These are phyloP conservation scores for Arabidopsis arenosa DNA, from an alignment of 345 rosid species.

Conservation along the genomic window DNA sequence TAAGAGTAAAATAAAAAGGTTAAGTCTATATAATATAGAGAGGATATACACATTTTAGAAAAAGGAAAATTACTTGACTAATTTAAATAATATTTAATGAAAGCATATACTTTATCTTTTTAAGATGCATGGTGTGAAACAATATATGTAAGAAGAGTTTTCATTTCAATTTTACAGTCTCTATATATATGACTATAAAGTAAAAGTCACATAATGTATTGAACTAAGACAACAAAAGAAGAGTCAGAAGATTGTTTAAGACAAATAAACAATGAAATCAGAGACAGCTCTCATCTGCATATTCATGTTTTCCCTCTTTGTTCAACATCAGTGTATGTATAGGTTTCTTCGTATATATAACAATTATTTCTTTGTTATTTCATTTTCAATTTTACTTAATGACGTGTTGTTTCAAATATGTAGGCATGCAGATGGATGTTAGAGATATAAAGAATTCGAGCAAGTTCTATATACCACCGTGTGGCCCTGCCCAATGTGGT, in stretches of 20 bases:
- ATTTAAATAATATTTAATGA: background rate
- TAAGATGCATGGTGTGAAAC: background rate
- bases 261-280: conserved; percentile 21
- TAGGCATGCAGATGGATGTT: conserved; percentile 17
- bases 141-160: background rate
- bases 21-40: background rate
- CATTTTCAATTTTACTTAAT: background rate
- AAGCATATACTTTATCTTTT: background rate
- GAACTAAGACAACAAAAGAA: background rate
- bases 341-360: background rate
- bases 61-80: background rate
- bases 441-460: conserved; percentile 15
- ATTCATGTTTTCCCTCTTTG: background rate
- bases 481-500: background rate
- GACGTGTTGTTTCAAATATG: conserved; percentile 14
- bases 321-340: conserved; percentile 15
- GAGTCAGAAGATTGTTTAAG: background rate
- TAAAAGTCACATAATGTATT: background rate
- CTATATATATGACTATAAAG: background rate
- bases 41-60: background rate
- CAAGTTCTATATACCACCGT: conserved; percentile 3
- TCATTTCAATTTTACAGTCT: background rate
- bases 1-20: too few species aligned
- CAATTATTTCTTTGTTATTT: background rate
- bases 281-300: background rate